These are phyloP conservation scores for Xylaria bambusicola DNA, from an alignment of 495 filamentous ascomycete genomes.

Conservation along the genomic window DNA sequence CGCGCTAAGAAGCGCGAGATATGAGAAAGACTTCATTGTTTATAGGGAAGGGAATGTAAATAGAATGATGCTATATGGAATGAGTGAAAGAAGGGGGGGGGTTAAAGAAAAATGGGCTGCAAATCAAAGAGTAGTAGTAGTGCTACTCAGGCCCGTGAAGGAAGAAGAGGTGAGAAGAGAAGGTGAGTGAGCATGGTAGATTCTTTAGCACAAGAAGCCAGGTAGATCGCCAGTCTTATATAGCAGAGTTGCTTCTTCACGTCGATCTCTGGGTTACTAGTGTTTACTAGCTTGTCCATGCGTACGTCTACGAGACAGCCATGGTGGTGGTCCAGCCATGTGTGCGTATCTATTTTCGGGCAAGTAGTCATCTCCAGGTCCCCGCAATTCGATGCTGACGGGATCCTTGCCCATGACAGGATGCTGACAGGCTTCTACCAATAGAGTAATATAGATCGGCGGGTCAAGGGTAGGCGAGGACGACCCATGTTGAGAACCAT, in stretches of 20 bases:
- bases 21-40: slow-evolving; percentile 21
- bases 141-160: slow-evolving; percentile 8
- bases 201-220: neutral
- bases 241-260: slow-evolving; percentile 6
- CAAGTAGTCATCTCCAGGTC: slow-evolving; percentile 18
- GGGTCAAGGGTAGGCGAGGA: slow-evolving; percentile 8
- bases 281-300: neutral
- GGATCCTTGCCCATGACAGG: slow-evolving; percentile 1
- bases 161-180: slow-evolving; percentile 3
- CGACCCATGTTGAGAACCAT: neutral
- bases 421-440: slow-evolving; percentile 15
- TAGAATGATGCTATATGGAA: neutral
- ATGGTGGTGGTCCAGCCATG: neutral
- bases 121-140: slow-evolving; percentile 2
- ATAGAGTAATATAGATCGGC: slow-evolving; percentile 11
- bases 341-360: slow-evolving; percentile 17
- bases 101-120: neutral
- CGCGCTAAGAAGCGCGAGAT: slow-evolving; percentile 23
- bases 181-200: slow-evolving; percentile 4
- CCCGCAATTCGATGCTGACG: slow-evolving; percentile 17
- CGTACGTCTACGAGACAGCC: neutral
- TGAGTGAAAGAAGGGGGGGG: neutral
- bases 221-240: slow-evolving; percentile 17
- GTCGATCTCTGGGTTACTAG: neutral
- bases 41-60: slow-evolving; percentile 4